Evolutionary conservation across 2,329 filamentous ascomycete species (phyloP).

Genomic region (Aspergillus glaucus): DNA sequence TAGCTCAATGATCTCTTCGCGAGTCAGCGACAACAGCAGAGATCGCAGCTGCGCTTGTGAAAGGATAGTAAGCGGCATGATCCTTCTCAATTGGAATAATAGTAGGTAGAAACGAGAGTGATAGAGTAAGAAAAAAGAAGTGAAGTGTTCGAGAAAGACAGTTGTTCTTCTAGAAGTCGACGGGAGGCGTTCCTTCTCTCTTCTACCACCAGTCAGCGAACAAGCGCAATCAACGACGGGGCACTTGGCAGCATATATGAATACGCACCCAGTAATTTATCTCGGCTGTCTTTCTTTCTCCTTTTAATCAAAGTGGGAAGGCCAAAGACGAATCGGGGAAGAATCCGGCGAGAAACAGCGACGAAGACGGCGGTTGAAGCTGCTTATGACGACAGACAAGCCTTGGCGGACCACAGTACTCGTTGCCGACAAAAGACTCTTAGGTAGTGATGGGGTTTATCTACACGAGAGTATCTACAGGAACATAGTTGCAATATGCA

Average conservation of each 20-base stretch:
- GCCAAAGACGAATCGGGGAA: no score
- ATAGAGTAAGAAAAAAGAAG: neutral
- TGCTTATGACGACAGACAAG: neutral
- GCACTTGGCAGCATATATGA: no score
- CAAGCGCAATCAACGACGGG: no score
- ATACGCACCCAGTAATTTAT: no score
- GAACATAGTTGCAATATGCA: neutral
- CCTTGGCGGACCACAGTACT: neutral
- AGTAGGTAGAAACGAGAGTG: no score
- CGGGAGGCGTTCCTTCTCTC: no score
- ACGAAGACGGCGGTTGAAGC: neutral
- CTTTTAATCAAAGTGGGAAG: no score
- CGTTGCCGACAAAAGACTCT: neutral
- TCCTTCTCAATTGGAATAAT: neutral
- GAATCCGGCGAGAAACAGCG: no score
- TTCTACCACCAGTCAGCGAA: no score
- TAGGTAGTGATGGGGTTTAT: no score
- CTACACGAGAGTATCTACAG: no score
- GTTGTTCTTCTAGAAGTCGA: neutral
- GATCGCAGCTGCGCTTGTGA: conserved; percentile 50
- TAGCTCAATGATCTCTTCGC: conserved; percentile 52
- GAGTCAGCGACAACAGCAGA: conserved; percentile 50
- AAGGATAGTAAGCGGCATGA: conserved; percentile 57
- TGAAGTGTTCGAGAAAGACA: conserved; percentile 1
- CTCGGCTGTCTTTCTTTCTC: no score